Evolutionary conservation across 345 rosid species (phyloP).

Genomic region (Kernera saxatilis): DNA sequence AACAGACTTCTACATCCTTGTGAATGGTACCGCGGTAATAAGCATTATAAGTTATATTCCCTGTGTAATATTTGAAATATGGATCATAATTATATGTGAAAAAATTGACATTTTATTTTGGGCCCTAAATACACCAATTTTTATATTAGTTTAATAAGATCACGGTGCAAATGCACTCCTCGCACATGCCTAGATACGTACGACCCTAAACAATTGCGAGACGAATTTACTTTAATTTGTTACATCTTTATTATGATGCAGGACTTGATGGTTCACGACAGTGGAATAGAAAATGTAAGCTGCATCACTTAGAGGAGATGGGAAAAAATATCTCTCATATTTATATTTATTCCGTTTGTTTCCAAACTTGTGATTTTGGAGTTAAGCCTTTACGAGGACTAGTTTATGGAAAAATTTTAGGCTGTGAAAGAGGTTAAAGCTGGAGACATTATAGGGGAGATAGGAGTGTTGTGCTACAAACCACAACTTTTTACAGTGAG

Average conservation of each 20-base stretch:
- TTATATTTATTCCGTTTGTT: not conserved
- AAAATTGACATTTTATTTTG: no score
- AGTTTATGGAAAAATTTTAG: constrained; percentile 36
- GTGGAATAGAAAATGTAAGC: constrained; percentile 52
- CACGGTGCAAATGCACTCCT: no score
- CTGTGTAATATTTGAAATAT: no score
- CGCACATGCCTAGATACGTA: no score
- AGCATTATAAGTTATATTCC: no score
- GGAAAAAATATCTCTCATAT: not conserved
- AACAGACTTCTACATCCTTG: constrained; percentile 73
- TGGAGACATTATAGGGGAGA: constrained; percentile 84
- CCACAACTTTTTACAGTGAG: constrained; percentile 89
- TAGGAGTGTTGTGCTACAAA: constrained; percentile 78
- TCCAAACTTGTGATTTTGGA: not conserved
- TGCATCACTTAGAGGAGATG: not conserved
- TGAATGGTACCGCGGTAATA: constrained; percentile 65
- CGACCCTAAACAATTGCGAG: no score
- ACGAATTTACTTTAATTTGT: not conserved
- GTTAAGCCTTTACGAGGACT: constrained; percentile 3
- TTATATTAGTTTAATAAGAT: no score
- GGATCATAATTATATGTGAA: no score
- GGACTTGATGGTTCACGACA: constrained; percentile 50
- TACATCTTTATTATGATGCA: constrained; percentile 15
- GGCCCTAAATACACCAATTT: no score
- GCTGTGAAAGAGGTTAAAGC: constrained; percentile 61